Evolutionary conservation across 345 rosid species (phyloP), one percentile per base, ranked within the genome.

Genomic region (Euphorbia tirucalli): DNA sequence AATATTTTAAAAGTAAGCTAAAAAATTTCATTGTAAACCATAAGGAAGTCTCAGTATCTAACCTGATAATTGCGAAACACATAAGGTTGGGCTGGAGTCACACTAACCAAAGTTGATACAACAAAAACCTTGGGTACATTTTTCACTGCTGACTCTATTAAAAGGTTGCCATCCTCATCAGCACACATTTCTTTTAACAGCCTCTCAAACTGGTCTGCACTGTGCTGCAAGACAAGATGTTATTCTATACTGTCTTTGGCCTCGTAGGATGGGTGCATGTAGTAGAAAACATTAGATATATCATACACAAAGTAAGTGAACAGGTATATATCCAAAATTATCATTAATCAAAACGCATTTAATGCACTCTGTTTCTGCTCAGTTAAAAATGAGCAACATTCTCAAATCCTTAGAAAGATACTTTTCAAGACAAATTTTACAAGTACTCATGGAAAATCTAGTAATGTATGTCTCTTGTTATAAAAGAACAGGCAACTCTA

Each of bases 21-120:
- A 21, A 49, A 11, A 14, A 24, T 49, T 48, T 49, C 21, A n/a
- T 30, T 52, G 25, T 8, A 71, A 65, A 74, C 37, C 43, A 35
- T 61, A 59, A 31, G 44, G 22, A 71, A 68, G 25, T 71, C 13
- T 64, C 41, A 49, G 50, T 39, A 22, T 46, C 71, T 32, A 59
- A 95, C 99, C 98, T 95, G 98, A 86, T 95, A 95, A 80, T 95
- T 95, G 58, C 99, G 97, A 72, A 95, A 95, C 71, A 95, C 70
- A 79, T 86, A 95, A 54, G 99, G 99, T 74, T 92, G 98, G 25
- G 99, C 99, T 54, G 99, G 98, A 85, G 85, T 84, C 80, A 83
- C 90, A 78, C 90, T 95, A 73, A 92, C 99, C 82, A 95, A 87
- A 77, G 98, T 92, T 37, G 97, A 92, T 49, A 92, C 99, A 31